phyloP scores from a whole-genome alignment of 2,329 filamentous ascomycete genomes.

The Fusarium sp. region DNA sequence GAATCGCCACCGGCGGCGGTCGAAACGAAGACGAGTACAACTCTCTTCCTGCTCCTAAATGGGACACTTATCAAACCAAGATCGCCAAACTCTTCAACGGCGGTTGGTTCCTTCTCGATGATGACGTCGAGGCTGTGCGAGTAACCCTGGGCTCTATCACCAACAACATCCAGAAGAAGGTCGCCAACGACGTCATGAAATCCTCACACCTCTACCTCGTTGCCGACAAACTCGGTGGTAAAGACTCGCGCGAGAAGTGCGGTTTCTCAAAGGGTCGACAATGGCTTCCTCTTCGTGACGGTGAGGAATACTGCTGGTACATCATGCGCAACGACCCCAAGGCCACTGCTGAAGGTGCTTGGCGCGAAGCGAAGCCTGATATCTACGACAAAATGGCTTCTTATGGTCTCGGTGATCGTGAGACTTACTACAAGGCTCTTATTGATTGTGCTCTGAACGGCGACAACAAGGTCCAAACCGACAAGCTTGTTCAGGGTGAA shows the following conservation, averaged over 20 bases:
- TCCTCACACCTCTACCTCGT: constrained; percentile 10
- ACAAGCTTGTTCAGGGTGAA: constrained; percentile 11
- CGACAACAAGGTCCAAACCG: constrained; percentile 8
- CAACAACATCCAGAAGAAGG: constrained; percentile 36
- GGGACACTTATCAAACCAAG: constrained; percentile 23
- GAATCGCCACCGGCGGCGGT: constrained; percentile 8
- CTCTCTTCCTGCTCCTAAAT: constrained; percentile 12
- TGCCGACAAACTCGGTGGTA: constrained; percentile 16
- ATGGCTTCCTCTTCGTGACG: constrained; percentile 19
- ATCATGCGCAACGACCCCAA: constrained; percentile 29
- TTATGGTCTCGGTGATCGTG: constrained; percentile 20
- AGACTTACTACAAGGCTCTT: constrained; percentile 23
- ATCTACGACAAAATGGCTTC: constrained; percentile 35
- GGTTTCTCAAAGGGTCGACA: constrained; percentile 15
- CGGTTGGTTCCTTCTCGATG: constrained; percentile 32
- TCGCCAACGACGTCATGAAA: constrained; percentile 38
- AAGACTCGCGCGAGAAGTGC: neutral
- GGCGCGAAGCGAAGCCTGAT: constrained; percentile 4
- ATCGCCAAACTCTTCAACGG: constrained; percentile 36
- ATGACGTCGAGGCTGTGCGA: constrained; percentile 22
- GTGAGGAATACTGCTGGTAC: constrained; percentile 35
- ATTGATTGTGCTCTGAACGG: constrained; percentile 18
- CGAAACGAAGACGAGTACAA: constrained; percentile 9
- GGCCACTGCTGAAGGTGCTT: neutral
- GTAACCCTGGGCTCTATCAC: constrained; percentile 16